Percentiles rank a stretch among this genome's conserved stretches.
phyloP scores from a whole-genome alignment of 768 basidiomycete species.

The Suillus discolor region DNA sequence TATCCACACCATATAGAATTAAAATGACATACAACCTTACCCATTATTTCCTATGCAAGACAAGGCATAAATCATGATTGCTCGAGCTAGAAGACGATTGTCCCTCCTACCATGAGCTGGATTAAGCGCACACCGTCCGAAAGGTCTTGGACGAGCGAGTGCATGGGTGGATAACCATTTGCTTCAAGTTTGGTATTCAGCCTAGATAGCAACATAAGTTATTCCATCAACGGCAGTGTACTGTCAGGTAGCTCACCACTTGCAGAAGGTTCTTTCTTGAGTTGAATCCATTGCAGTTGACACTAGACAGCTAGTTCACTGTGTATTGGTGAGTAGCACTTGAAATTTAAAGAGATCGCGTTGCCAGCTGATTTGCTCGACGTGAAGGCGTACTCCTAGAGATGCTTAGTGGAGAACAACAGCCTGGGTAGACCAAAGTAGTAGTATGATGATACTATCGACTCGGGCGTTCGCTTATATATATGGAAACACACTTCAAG shows the following conservation, averaged over 20 bases:
- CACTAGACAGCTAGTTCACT: not conserved
- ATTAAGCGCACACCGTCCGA: constrained; percentile 95
- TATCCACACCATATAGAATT: constrained; percentile 2
- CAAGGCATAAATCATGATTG: constrained; percentile 12
- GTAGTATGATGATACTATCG: not conserved
- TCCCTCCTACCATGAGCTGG: constrained; percentile 77
- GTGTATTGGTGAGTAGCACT: not conserved
- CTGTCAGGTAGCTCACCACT: constrained; percentile 61
- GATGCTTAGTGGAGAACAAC: not conserved
- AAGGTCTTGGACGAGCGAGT: constrained; percentile 85
- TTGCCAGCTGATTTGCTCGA: not conserved
- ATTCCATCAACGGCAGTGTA: constrained; percentile 6
- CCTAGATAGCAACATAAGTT: constrained; percentile 49
- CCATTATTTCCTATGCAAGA: constrained; percentile 88
- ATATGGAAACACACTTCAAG: constrained; percentile 7
- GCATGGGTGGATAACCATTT: constrained; percentile 84
- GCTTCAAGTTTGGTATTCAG: constrained; percentile 93
- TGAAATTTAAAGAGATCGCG: not conserved
- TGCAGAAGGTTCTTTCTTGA: constrained; percentile 87
- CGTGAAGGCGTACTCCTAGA: not conserved
- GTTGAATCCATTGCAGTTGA: constrained; percentile 32
- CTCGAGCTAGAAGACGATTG: constrained; percentile 1
- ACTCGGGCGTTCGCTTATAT: not conserved
- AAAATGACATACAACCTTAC: constrained; percentile 38
- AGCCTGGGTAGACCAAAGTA: not conserved